A percentile compares a stretch with the other conserved stretches of the same genome.
Evolutionary conservation across 129 eudicot species (phyloP).

Genomic region (Escallonia rubra): DNA sequence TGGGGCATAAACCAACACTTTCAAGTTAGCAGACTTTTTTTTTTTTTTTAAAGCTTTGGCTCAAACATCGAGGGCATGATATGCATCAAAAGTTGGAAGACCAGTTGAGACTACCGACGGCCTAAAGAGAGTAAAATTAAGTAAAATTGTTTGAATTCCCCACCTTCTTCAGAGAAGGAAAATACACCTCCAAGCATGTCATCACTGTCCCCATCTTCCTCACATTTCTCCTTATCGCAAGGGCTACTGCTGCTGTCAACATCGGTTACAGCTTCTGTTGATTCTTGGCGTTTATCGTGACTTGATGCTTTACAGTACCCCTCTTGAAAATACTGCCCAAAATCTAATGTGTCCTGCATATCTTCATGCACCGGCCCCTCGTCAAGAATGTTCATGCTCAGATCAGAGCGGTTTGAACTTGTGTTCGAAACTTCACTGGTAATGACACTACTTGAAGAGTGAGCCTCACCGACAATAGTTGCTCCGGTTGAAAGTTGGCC

Average conservation of each 20-base stretch:
- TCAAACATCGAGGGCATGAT: too few species aligned
- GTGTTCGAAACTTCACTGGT: slow-evolving; percentile 53
- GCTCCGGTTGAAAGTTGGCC: slow-evolving; percentile 26
- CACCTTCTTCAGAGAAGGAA: slow-evolving; percentile 76
- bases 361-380: slow-evolving; percentile 55
- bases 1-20: too few species aligned
- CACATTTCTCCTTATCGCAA: slow-evolving; percentile 37
- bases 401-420: slow-evolving; percentile 58
- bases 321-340: slow-evolving; percentile 45
- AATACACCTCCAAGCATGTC: slow-evolving; percentile 81
- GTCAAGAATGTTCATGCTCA: slow-evolving; percentile 54
- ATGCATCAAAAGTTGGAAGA: too few species aligned
- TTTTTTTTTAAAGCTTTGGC: too few species aligned
- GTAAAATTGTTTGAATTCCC: background rate
- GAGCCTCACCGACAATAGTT: slow-evolving; percentile 27
- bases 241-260: slow-evolving; percentile 37
- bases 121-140: too few species aligned
- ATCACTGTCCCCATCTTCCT: slow-evolving; percentile 66
- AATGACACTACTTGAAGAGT: slow-evolving; percentile 43
- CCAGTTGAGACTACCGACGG: too few species aligned
- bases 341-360: slow-evolving; percentile 37
- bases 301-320: slow-evolving; percentile 50
- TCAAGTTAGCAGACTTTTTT: too few species aligned
- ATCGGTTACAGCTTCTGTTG: slow-evolving; percentile 32
- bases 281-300: slow-evolving; percentile 25